These are phyloP conservation scores for Phialemonium atrogriseum DNA, from an alignment of 2,329 filamentous ascomycete genomes.

Conservation along the genomic window DNA sequence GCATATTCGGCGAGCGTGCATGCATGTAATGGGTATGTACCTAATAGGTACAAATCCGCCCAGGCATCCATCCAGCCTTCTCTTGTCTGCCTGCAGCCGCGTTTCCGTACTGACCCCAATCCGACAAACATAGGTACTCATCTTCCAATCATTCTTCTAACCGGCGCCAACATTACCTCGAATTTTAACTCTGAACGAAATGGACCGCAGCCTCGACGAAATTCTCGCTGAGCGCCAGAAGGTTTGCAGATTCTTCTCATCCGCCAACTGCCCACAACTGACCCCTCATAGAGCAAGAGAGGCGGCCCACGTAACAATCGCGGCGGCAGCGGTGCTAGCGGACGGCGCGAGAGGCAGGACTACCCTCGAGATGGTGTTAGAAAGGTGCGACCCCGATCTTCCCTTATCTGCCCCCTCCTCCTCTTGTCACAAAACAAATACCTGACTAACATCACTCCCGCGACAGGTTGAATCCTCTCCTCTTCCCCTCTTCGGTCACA, in stretches of 20 bases:
- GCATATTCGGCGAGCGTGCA: not conserved
- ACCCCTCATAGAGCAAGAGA: conserved; percentile 11
- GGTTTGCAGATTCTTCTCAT: conserved; percentile 12
- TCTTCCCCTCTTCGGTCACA: conserved; percentile 21
- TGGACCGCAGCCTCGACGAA: conserved; percentile 49
- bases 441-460: conserved; percentile 12
- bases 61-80: conserved; percentile 4
- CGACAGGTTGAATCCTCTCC: conserved; percentile 20
- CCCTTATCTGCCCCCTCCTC: not conserved
- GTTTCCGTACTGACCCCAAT: not conserved
- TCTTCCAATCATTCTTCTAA: not conserved
- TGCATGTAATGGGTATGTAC: not conserved
- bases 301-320: conserved; percentile 11
- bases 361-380: conserved; percentile 77
- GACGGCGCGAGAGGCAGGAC: conserved; percentile 26
- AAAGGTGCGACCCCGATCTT: conserved; percentile 54
- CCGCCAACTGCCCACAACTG: conserved; percentile 4
- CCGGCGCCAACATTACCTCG: too few relatives aligned
- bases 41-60: not conserved
- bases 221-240: conserved; percentile 40
- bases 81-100: too few relatives aligned
- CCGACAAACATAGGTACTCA: conserved; percentile 3
- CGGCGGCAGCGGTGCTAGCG: conserved; percentile 21
- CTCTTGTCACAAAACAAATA: conserved; percentile 1
- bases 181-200: conserved; percentile 14